Evolutionary conservation across 2,329 filamentous ascomycete species (phyloP), one percentile per base, ranked within the genome.

Genomic region (Eutypella sp.): DNA sequence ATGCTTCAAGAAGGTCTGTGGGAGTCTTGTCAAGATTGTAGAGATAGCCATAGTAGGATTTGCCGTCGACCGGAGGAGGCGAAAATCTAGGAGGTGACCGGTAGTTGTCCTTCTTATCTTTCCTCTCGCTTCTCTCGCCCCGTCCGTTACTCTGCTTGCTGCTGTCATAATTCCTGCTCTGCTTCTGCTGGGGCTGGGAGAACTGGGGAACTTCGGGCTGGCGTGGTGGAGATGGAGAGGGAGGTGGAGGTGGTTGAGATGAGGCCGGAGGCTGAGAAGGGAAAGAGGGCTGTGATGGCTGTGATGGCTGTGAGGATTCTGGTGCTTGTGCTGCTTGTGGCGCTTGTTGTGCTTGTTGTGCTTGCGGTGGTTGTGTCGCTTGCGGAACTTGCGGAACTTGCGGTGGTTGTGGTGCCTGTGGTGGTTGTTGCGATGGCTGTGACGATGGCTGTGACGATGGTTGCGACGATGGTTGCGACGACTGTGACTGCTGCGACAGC

Each of bases 1-100:
- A 71, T 45, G 82, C 81, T 63, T 86, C 78, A 23, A 91, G 74
- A 38, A 84, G 64, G 43, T 78, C 76, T 4, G 84, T 84, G 5
- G 86, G 81, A 40, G 76, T 78, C 65, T 88, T 89, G 63, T 87
- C 74, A 29, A 71, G 66, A 53, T 82, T 76, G 58, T 87, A 87
- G 58, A 91, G 73, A 62, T 85, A 83, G 41, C 79, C 79, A 68
- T 87, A 89, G 54, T 71, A 76, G 41, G 58, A 47, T 41, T 64
- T 67, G n/a, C 51, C 57, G 44, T 57, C 52, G 4, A 50, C 47
- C 18, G 50, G 53, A 5, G 56, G 47, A 20, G 52, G 44, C 38
- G 46, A 48, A 19, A 51, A 34, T 22, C 46, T 43, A 8, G 51
- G 20, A 16, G 52, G 47, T 6, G 55, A 13, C 25, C 7, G 13